phyloP scores from a whole-genome alignment of 2,329 filamentous ascomycete species.

The Alternaria panax region DNA sequence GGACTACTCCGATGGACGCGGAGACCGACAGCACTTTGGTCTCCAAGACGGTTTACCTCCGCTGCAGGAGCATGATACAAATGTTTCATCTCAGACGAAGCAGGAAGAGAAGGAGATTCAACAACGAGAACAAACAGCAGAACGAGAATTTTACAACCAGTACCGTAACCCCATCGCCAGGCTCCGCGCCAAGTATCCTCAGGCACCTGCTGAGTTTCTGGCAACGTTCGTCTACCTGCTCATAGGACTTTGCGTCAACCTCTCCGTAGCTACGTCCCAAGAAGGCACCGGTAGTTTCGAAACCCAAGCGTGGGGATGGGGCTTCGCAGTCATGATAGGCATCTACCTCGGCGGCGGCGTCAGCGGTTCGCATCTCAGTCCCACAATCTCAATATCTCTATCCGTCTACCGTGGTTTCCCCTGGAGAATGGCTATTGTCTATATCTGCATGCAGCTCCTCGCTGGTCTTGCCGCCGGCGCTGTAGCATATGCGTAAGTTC shows the following conservation, averaged over 20 bases:
- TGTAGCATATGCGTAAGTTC: conserved; percentile 53
- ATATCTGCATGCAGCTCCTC: conserved; percentile 61
- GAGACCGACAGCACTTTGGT: conserved; percentile 44
- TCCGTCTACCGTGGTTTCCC: conserved; percentile 67
- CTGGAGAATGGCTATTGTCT: conserved; percentile 59
- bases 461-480: conserved; percentile 58
- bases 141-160: conserved; percentile 57
- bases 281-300: conserved; percentile 48
- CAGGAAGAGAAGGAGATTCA: conserved; percentile 49
- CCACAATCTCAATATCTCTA: conserved; percentile 54
- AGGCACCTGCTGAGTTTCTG: conserved; percentile 62
- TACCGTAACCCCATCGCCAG: conserved; percentile 60
- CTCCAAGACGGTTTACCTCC: conserved; percentile 56
- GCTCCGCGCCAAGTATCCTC: conserved; percentile 61
- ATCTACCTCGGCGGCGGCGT: conserved; percentile 58
- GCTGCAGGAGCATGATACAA: conserved; percentile 35
- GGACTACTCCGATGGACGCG: conserved; percentile 18
- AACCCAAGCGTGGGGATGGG: conserved; percentile 56
- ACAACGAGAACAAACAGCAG: conserved; percentile 54
- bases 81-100: conserved; percentile 39
- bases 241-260: conserved; percentile 60
- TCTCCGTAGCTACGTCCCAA: conserved; percentile 57
- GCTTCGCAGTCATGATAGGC: conserved; percentile 61
- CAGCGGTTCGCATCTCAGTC: conserved; percentile 59
- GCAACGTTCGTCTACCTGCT: conserved; percentile 47